A percentile compares a stretch with the other conserved stretches of the same genome.
phyloP scores from a whole-genome alignment of 768 basidiomycete species.

The Trichaptum fuscoviolaceum region DNA sequence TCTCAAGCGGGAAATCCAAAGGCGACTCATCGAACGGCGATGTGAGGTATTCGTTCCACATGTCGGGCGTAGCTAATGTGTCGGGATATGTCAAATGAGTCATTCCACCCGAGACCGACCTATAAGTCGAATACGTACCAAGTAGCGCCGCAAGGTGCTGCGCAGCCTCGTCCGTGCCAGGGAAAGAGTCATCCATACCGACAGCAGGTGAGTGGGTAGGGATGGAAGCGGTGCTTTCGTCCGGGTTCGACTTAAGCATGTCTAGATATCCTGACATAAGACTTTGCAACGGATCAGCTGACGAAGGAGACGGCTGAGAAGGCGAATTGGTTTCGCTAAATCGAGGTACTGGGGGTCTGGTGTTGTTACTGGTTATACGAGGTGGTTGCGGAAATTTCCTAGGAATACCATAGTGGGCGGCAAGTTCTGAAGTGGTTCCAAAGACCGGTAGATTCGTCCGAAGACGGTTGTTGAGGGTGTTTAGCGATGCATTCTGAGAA shows the following conservation, averaged over 20 bases:
- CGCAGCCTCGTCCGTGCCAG: conserved; percentile 15
- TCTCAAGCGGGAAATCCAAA: conserved; percentile 36
- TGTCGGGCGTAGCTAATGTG: conserved; percentile 33
- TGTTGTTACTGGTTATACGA: conserved; percentile 43
- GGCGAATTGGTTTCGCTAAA: conserved; percentile 1
- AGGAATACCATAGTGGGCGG: conserved; percentile 77
- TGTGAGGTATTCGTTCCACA: conserved; percentile 37
- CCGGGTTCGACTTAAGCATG: conserved; percentile 55
- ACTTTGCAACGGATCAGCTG: conserved; percentile 17
- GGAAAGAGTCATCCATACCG: conserved; percentile 20
- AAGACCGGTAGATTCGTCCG: conserved; percentile 65
- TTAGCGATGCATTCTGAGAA: conserved; percentile 54
- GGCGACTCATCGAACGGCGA: conserved; percentile 45
- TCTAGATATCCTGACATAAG: conserved; percentile 60
- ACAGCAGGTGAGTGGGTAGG: conserved; percentile 22
- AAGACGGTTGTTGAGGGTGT: conserved; percentile 48
- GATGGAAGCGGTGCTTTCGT: conserved; percentile 30
- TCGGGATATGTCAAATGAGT: not conserved
- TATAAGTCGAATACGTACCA: not conserved
- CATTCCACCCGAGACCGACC: conserved; percentile 4
- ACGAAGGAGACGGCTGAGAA: conserved; percentile 1
- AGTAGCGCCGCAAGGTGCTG: not conserved
- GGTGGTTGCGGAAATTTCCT: conserved; percentile 65
- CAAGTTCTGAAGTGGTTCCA: conserved; percentile 58
- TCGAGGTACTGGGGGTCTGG: conserved; percentile 16